These are phyloP conservation scores for Lentinula edodes DNA, from an alignment of 768 basidiomycete species.

Conservation along the genomic window DNA sequence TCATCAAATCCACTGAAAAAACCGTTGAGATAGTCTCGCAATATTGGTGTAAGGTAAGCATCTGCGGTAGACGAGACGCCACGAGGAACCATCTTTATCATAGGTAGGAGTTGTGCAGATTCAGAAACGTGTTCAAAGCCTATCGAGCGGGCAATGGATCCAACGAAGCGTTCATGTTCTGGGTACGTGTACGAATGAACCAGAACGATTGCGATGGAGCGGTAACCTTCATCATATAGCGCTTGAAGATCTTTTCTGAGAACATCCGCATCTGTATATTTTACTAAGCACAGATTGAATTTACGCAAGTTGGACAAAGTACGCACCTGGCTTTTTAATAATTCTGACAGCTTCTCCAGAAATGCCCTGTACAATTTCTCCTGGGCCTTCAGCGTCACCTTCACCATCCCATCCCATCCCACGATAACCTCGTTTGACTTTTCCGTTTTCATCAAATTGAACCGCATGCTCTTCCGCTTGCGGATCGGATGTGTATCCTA, in stretches of 20 bases:
- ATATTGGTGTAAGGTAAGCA: conserved; percentile 90
- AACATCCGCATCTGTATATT: conserved; percentile 37
- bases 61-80: conserved; percentile 92
- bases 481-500: conserved; percentile 91
- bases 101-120: conserved; percentile 81
- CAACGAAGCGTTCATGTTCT: conserved; percentile 74
- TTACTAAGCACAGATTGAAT: neutral
- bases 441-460: conserved; percentile 69
- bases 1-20: conserved; percentile 88
- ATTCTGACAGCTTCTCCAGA: conserved; percentile 90
- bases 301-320: conserved; percentile 7
- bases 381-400: conserved; percentile 71
- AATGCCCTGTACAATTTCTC: conserved; percentile 73
- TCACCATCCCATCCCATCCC: conserved; percentile 74
- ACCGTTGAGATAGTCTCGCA: conserved; percentile 79
- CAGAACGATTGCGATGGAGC: conserved; percentile 84
- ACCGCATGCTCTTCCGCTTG: conserved; percentile 70
- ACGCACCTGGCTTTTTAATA: conserved; percentile 60
- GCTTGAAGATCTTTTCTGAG: conserved; percentile 59
- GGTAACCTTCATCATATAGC: conserved; percentile 78
- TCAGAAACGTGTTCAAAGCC: conserved; percentile 92
- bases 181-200: conserved; percentile 92
- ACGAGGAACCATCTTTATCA: conserved; percentile 95
- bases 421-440: conserved; percentile 59
- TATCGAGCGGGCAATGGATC: conserved; percentile 63